phyloP scores from a whole-genome alignment of 2,329 filamentous ascomycete species.

The Fusarium sp. region DNA sequence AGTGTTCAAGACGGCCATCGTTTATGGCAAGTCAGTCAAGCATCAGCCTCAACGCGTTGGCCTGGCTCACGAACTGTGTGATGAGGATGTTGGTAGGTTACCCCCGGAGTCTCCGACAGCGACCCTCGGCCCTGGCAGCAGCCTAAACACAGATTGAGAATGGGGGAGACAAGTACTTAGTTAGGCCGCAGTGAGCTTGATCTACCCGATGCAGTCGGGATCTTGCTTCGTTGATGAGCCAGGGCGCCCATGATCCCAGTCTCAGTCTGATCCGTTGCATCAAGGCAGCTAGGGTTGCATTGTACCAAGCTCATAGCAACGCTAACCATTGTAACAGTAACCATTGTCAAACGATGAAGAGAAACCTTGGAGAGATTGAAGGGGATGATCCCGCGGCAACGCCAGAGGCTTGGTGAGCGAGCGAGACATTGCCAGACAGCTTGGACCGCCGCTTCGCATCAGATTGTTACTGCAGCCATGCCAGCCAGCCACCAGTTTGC shows the following conservation, averaged over 20 bases:
- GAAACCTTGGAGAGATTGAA: slow-evolving; percentile 35
- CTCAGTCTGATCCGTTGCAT: slow-evolving; percentile 20
- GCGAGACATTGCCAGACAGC: slow-evolving; percentile 3
- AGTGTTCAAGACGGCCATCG: slow-evolving; percentile 93
- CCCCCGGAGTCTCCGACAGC: slow-evolving; percentile 11
- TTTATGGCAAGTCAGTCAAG: slow-evolving; percentile 98
- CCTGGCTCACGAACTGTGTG: slow-evolving; percentile 86
- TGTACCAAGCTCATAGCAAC: slow-evolving; percentile 20
- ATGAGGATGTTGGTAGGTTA: slow-evolving; percentile 93
- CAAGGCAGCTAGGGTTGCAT: slow-evolving; percentile 17
- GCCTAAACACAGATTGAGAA: slow-evolving; percentile 15
- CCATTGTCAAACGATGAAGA: slow-evolving; percentile 77
- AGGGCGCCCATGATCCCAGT: slow-evolving; percentile 17
- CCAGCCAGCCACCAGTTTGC: slow-evolving; percentile 32
- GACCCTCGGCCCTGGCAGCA: slow-evolving; percentile 15
- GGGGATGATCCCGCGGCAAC: slow-evolving; percentile 30
- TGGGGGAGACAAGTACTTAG: slow-evolving; percentile 11
- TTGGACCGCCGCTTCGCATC: slow-evolving; percentile 37
- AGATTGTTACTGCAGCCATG: slow-evolving; percentile 31
- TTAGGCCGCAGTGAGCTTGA: slow-evolving; percentile 28
- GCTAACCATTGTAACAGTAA: slow-evolving; percentile 49
- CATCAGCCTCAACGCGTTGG: slow-evolving; percentile 98
- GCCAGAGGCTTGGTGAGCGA: slow-evolving; percentile 28
- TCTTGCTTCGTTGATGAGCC: slow-evolving; percentile 31
- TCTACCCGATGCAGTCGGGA: slow-evolving; percentile 35